These are phyloP conservation scores for Phoenix dactylifera DNA, from an alignment of 176 grass and related monocot species.

Conservation along the genomic window DNA sequence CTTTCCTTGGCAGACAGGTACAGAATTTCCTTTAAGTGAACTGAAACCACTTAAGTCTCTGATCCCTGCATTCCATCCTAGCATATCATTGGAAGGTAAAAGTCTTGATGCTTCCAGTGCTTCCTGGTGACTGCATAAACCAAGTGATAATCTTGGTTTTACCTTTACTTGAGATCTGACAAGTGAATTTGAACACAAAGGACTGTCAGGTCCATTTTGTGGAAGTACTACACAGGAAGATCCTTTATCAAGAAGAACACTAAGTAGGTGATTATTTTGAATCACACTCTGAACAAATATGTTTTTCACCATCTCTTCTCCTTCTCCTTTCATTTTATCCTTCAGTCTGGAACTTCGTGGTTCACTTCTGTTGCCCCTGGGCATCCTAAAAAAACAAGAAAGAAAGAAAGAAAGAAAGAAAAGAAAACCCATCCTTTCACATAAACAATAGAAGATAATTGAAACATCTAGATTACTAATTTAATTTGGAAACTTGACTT, in stretches of 20 bases:
- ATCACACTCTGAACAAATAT: slow-evolving; percentile 71
- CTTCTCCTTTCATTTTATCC: slow-evolving; percentile 77
- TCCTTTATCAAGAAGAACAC: slow-evolving; percentile 63
- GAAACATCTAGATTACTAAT: no score
- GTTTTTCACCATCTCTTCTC: slow-evolving; percentile 85
- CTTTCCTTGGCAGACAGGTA: slow-evolving; percentile 27
- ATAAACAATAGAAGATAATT: no score
- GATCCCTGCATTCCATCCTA: slow-evolving; percentile 23
- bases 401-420: neutral
- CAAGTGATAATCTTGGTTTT: slow-evolving; percentile 46
- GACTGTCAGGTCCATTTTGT: slow-evolving; percentile 34
- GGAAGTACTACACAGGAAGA: slow-evolving; percentile 73
- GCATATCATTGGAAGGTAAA: slow-evolving; percentile 22
- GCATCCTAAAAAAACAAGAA: slow-evolving; percentile 40
- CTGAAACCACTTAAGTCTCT: slow-evolving; percentile 29
- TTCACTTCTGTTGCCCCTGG: slow-evolving; percentile 31
- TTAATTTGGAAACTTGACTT: no score
- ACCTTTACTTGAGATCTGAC: slow-evolving; percentile 32
- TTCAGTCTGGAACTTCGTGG: slow-evolving; percentile 85
- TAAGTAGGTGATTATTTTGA: slow-evolving; percentile 84
- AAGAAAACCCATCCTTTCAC: neutral
- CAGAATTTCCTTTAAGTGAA: slow-evolving; percentile 25
- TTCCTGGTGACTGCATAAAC: slow-evolving; percentile 33
- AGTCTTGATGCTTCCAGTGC: slow-evolving; percentile 24
- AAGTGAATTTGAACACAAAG: slow-evolving; percentile 26